These are phyloP conservation scores for Hymenoscyphus salicellus DNA, from an alignment of 2,329 filamentous ascomycete species.

Conservation along the genomic window DNA sequence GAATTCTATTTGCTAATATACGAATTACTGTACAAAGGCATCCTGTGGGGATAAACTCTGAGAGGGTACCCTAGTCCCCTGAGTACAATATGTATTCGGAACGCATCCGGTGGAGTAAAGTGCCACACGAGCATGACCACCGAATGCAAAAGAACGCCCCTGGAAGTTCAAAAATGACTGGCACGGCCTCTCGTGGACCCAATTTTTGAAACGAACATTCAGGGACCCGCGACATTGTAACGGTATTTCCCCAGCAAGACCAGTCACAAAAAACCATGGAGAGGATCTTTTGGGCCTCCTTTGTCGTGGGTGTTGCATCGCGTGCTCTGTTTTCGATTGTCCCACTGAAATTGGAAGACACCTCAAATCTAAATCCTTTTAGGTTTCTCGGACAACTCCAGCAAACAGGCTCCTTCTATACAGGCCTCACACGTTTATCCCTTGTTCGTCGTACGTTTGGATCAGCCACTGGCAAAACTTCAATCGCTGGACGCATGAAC, in stretches of 20 bases:
- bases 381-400: background rate
- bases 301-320: background rate
- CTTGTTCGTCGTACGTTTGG: background rate
- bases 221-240: background rate
- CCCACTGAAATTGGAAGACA: background rate
- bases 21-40: too few species aligned
- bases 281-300: background rate
- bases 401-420: background rate
- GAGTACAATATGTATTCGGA: too few species aligned
- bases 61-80: too few species aligned
- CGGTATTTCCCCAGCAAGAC: background rate
- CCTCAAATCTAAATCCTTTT: background rate
- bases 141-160: too few species aligned
- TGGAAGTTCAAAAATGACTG: too few species aligned
- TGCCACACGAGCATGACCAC: too few species aligned
- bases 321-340: background rate
- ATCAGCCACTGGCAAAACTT: background rate
- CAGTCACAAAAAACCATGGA: background rate
- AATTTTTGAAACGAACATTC: background rate
- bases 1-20: too few species aligned
- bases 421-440: background rate
- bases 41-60: too few species aligned
- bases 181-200: background rate
- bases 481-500: background rate
- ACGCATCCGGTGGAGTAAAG: too few species aligned